phyloP scores from a whole-genome alignment of 176 grass and related monocot genomes.

The Secale cereale region DNA sequence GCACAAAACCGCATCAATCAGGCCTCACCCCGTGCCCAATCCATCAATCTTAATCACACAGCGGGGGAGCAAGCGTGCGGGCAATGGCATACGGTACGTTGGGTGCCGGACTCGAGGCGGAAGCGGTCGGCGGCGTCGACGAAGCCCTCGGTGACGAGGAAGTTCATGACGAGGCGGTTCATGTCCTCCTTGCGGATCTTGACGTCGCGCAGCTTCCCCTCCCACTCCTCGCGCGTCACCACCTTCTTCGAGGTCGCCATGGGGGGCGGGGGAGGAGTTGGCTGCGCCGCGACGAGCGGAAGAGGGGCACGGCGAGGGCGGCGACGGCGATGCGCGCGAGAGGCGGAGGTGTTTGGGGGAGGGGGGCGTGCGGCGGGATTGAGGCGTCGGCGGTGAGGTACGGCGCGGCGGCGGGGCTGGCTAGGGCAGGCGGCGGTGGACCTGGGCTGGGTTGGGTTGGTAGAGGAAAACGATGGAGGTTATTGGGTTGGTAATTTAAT shows the following conservation, averaged over 20 bases:
- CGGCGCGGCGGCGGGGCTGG: too few relatives aligned
- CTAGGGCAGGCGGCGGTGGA: too few relatives aligned
- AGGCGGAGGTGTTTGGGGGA: neutral
- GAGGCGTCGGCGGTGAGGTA: too few relatives aligned
- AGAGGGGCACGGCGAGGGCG: neutral
- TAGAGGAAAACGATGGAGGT: too few relatives aligned
- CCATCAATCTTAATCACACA: neutral
- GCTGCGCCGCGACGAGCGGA: conserved; percentile 27
- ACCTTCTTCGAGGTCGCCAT: conserved; percentile 87
- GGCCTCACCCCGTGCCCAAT: neutral
- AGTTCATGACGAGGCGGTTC: conserved; percentile 95
- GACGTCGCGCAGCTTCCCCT: conserved; percentile 79
- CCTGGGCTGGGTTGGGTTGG: too few relatives aligned
- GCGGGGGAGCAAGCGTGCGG: neutral
- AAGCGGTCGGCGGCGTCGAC: conserved; percentile 89
- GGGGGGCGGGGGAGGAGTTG: conserved; percentile 2
- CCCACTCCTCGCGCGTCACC: conserved; percentile 86
- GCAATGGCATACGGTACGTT: conserved; percentile 49
- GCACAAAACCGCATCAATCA: neutral
- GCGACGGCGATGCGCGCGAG: neutral
- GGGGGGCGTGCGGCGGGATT: too few relatives aligned
- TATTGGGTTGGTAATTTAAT: too few relatives aligned
- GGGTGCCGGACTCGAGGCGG: conserved; percentile 83
- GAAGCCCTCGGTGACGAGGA: conserved; percentile 82
- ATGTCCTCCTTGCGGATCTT: conserved; percentile 94